These are phyloP conservation scores for Paraphaeosphaeria minitans DNA, from an alignment of 2,329 filamentous ascomycete genomes.

Conservation along the genomic window DNA sequence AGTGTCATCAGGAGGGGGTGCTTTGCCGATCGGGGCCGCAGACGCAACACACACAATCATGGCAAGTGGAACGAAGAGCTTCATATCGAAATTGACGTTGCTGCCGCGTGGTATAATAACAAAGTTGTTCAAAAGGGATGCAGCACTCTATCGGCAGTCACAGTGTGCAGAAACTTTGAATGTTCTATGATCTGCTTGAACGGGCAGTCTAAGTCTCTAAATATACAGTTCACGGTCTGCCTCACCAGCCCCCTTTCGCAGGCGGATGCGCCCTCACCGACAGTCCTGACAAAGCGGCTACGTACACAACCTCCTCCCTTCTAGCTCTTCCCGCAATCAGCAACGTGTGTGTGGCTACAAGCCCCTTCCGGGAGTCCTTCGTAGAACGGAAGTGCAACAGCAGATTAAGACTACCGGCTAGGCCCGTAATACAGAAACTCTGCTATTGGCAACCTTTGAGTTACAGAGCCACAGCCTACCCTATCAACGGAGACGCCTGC, in stretches of 20 bases:
- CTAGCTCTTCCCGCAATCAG: not conserved
- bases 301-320: not conserved
- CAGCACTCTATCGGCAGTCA: not conserved
- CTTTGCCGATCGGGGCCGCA: slow-evolving; percentile 3
- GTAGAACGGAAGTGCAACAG: slow-evolving; percentile 8
- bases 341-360: slow-evolving; percentile 2
- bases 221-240: not conserved
- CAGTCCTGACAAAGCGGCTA: slow-evolving; percentile 5
- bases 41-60: not conserved
- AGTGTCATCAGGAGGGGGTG: not conserved
- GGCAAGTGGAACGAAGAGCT: not conserved
- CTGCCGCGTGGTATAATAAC: not conserved
- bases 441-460: not conserved
- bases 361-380: not conserved
- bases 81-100: not conserved
- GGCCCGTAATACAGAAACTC: not conserved
- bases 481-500: not conserved
- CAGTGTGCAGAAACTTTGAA: not conserved
- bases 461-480: not conserved
- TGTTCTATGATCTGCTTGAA: not conserved
- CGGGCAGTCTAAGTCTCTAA: not conserved
- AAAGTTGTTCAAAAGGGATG: not conserved
- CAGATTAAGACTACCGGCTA: not conserved
- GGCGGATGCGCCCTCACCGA: slow-evolving; percentile 8
- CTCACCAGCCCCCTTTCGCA: slow-evolving; percentile 4